A percentile compares a stretch with the other conserved stretches of the same genome.
phyloP scores from a whole-genome alignment of 805 yeast genomes.

The Ogataea nitratoaversa region DNA sequence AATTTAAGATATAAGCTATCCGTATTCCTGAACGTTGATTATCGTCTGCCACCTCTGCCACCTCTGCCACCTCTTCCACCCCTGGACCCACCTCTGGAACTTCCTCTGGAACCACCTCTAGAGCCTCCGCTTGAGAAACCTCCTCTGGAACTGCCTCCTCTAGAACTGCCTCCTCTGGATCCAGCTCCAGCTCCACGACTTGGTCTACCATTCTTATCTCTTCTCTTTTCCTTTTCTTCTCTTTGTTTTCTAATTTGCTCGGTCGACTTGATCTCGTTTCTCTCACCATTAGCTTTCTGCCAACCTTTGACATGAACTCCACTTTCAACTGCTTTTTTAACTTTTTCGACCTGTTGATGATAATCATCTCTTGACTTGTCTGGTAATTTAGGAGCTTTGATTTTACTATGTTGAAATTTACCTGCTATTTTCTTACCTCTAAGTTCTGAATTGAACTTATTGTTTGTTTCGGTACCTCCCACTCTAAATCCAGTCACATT shows the following conservation, averaged over 20 bases:
- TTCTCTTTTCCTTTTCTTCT: conserved; percentile 60
- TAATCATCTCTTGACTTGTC: conserved; percentile 87
- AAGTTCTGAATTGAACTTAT: conserved; percentile 31
- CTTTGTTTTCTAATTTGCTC: conserved; percentile 80
- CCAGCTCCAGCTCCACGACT: conserved; percentile 22
- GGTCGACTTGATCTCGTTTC: conserved; percentile 58
- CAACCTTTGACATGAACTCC: conserved; percentile 71
- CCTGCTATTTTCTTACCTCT: conserved; percentile 37
- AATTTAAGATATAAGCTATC: no score
- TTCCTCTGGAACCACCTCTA: conserved; percentile 1
- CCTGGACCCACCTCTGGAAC: conserved; percentile 1
- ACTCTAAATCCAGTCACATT: conserved; percentile 46
- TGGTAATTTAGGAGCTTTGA: conserved; percentile 83
- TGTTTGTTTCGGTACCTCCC: conserved; percentile 48
- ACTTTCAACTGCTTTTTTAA: conserved; percentile 69
- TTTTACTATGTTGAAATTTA: conserved; percentile 67
- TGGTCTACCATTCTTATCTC: conserved; percentile 85
- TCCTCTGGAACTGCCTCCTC: neutral
- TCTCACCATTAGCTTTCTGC: conserved; percentile 42
- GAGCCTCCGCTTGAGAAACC: neutral
- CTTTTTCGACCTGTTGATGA: conserved; percentile 75
- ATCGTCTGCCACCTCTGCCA: conserved; percentile 1
- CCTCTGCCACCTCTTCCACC: conserved; percentile 2
- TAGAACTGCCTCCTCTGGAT: neutral
- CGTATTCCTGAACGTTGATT: neutral